phyloP scores from a whole-genome alignment of 2,329 filamentous ascomycete genomes.

The Trichoderma atroviride region DNA sequence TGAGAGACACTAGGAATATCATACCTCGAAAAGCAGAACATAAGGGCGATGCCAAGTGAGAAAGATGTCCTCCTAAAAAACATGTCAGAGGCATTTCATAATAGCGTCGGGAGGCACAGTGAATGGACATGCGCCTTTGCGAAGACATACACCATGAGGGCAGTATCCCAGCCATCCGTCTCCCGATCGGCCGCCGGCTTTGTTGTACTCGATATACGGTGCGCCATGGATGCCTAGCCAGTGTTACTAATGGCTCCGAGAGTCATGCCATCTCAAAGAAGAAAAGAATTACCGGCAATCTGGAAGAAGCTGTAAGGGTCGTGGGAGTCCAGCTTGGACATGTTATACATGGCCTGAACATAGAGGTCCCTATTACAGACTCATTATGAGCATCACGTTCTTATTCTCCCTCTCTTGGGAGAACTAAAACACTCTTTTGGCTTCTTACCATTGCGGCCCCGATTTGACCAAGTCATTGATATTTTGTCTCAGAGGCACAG shows the following conservation, averaged over 20 bases:
- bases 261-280: slow-evolving; percentile 10
- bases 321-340: slow-evolving; percentile 46
- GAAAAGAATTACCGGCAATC: slow-evolving; percentile 45
- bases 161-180: slow-evolving; percentile 48
- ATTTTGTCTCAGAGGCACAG: slow-evolving; percentile 49
- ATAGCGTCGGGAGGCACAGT: background rate
- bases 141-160: slow-evolving; percentile 48
- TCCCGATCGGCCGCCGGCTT: slow-evolving; percentile 38
- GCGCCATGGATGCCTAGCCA: slow-evolving; percentile 45
- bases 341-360: slow-evolving; percentile 48
- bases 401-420: background rate
- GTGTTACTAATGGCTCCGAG: slow-evolving; percentile 22
- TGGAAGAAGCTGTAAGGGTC: slow-evolving; percentile 55
- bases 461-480: slow-evolving; percentile 50
- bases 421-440: background rate
- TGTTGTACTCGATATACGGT: slow-evolving; percentile 49
- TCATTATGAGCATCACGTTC: slow-evolving; percentile 13
- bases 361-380: slow-evolving; percentile 49
- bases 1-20: background rate
- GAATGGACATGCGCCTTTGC: background rate
- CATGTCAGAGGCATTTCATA: background rate
- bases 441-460: slow-evolving; percentile 48
- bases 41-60: slow-evolving; percentile 61
- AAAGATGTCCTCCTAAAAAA: slow-evolving; percentile 51
- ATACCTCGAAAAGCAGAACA: slow-evolving; percentile 56